Conservation (phyloP, 768 basidiomycete genomes). For the Russula emetica region DNA sequence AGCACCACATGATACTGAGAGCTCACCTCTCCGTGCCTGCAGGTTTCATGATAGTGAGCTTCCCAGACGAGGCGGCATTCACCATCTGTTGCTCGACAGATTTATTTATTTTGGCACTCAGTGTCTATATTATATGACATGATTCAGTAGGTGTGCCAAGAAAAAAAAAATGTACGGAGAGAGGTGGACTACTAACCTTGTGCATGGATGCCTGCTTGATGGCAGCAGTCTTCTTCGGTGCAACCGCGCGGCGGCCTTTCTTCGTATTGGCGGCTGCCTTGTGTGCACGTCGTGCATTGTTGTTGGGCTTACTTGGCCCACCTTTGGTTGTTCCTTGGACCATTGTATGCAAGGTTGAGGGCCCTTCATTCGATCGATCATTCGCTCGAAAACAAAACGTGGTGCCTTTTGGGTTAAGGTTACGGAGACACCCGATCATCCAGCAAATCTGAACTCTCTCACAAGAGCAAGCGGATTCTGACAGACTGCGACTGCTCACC, state of each 20-base stretch:
- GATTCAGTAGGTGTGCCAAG: conserved; percentile 5
- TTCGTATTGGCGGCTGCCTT: conserved; percentile 69
- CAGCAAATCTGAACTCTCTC: not conserved
- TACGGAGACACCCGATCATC: conserved; percentile 16
- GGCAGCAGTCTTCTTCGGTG: conserved; percentile 74
- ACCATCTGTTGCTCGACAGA: conserved; percentile 93
- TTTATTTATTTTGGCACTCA: conserved; percentile 87
- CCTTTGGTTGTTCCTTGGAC: conserved; percentile 86
- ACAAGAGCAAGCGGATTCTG: not conserved
- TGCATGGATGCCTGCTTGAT: conserved; percentile 76
- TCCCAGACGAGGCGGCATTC: conserved; percentile 80
- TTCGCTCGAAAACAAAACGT: not conserved
- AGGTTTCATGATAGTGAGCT: conserved; percentile 90
- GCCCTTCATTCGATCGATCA: not conserved
- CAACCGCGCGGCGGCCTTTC: conserved; percentile 72
- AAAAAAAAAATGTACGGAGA: not conserved
- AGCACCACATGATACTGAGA: not conserved
- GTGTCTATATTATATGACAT: conserved; percentile 46
- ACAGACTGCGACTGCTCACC: not conserved
- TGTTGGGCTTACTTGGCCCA: conserved; percentile 50
- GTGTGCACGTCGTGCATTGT: conserved; percentile 53
- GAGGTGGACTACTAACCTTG: conserved; percentile 52
- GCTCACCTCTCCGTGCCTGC: conserved; percentile 41
- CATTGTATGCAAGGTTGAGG: conserved; percentile 41
- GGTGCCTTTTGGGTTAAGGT: conserved; percentile 15